phyloP scores from a whole-genome alignment of 2,329 filamentous ascomycete species.

The Scedosporium minutisporum region DNA sequence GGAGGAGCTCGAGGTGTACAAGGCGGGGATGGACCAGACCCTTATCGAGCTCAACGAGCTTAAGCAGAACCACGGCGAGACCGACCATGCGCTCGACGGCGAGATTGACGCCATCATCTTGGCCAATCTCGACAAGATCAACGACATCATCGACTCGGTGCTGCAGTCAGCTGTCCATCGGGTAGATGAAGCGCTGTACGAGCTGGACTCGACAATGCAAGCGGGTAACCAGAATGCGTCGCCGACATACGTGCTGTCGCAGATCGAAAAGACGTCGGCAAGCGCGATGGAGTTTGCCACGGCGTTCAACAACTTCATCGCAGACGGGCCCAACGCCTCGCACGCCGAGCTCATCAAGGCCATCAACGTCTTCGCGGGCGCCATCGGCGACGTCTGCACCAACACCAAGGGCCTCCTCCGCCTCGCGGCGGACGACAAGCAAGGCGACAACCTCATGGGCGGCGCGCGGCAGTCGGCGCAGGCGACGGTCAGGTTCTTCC shows the following conservation, averaged over 20 bases:
- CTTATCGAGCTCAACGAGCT: slow-evolving; percentile 86
- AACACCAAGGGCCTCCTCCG: slow-evolving; percentile 94
- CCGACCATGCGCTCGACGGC: slow-evolving; percentile 73
- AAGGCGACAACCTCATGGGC: slow-evolving; percentile 74
- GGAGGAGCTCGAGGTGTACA: slow-evolving; percentile 95
- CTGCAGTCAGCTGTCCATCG: slow-evolving; percentile 85
- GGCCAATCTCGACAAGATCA: slow-evolving; percentile 83
- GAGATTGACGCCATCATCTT: slow-evolving; percentile 86
- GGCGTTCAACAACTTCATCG: slow-evolving; percentile 96
- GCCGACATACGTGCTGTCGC: slow-evolving; percentile 86
- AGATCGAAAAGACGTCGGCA: slow-evolving; percentile 92
- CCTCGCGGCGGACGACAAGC: slow-evolving; percentile 92
- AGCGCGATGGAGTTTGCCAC: slow-evolving; percentile 96
- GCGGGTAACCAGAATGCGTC: slow-evolving; percentile 97
- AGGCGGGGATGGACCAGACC: slow-evolving; percentile 94
- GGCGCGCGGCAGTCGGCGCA: slow-evolving; percentile 76
- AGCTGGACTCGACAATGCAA: slow-evolving; percentile 95
- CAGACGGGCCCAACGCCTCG: slow-evolving; percentile 83
- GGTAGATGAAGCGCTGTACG: slow-evolving; percentile 93
- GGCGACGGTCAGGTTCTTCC: slow-evolving; percentile 90
- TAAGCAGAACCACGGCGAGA: slow-evolving; percentile 63
- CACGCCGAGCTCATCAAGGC: slow-evolving; percentile 89
- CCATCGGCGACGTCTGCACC: slow-evolving; percentile 85
- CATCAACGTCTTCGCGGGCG: slow-evolving; percentile 80
- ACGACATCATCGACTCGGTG: slow-evolving; percentile 95